A percentile compares a stretch with the other conserved stretches of the same genome.
Evolutionary conservation across 805 yeast genomes (phyloP).

Genomic region (Candida rishiriensis): DNA sequence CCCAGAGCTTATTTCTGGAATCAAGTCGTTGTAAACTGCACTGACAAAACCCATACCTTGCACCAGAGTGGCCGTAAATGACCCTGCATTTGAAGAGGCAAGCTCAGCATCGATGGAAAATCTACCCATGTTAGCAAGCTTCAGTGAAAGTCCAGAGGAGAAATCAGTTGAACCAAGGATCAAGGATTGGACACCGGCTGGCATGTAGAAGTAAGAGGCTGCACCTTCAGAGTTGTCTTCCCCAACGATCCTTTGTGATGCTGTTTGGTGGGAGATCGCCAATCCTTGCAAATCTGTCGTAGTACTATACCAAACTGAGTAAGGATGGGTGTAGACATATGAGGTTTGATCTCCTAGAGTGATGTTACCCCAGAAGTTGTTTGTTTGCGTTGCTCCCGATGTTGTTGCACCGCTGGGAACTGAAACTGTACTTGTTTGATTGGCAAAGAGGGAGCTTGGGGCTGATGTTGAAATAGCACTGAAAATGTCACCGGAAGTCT

Average conservation of each 20-base stretch:
- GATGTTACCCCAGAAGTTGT: slow-evolving; percentile 71
- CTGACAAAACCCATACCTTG: slow-evolving; percentile 83
- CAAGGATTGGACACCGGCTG: slow-evolving; percentile 51
- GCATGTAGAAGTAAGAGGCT: slow-evolving; percentile 60
- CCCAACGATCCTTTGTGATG: slow-evolving; percentile 58
- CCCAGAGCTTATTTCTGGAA: slow-evolving; percentile 47
- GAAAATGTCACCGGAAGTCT: slow-evolving; percentile 36
- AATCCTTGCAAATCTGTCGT: slow-evolving; percentile 45
- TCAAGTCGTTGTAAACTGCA: slow-evolving; percentile 50
- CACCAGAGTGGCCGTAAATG: slow-evolving; percentile 55
- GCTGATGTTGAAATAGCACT: slow-evolving; percentile 37
- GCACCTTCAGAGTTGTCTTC: slow-evolving; percentile 38
- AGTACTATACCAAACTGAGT: slow-evolving; percentile 60
- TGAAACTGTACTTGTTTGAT: slow-evolving; percentile 21
- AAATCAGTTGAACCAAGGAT: slow-evolving; percentile 44
- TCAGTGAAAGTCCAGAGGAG: slow-evolving; percentile 11
- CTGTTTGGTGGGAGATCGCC: slow-evolving; percentile 59
- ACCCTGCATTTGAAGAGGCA: slow-evolving; percentile 28
- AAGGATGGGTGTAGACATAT: slow-evolving; percentile 75
- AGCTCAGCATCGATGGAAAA: slow-evolving; percentile 19
- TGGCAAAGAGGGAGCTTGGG: slow-evolving; percentile 41
- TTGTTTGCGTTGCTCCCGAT: slow-evolving; percentile 49
- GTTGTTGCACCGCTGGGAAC: slow-evolving; percentile 22
- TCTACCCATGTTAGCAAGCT: slow-evolving; percentile 14
- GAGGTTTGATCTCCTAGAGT: slow-evolving; percentile 57